Evolutionary conservation across 495 filamentous ascomycete species (phyloP).

Genomic region (Penicillium paxilli): DNA sequence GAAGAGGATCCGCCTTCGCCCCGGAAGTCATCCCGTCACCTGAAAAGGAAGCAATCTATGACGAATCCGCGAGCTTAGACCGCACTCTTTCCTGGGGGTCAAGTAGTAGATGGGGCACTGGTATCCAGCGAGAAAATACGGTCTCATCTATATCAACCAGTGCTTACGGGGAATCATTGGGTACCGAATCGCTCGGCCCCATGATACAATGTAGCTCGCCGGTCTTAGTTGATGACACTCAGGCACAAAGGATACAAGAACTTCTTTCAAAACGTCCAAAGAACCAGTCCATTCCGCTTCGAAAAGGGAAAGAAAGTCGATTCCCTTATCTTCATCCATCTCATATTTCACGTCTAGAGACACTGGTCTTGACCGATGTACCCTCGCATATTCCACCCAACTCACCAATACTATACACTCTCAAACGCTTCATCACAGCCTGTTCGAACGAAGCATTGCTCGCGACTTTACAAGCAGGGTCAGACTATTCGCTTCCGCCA

Average conservation of each 20-base stretch:
- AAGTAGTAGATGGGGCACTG: background rate
- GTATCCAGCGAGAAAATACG: background rate
- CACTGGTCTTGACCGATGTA: constrained; percentile 59
- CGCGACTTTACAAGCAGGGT: constrained; percentile 52
- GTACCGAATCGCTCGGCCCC: constrained; percentile 2
- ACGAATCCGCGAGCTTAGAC: constrained; percentile 4
- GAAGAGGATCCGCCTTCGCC: constrained; percentile 46
- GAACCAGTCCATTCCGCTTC: constrained; percentile 27
- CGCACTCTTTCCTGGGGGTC: constrained; percentile 11
- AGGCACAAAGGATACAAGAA: constrained; percentile 31
- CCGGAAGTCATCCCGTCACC: constrained; percentile 37
- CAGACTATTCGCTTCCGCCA: constrained; percentile 51
- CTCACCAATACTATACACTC: constrained; percentile 44
- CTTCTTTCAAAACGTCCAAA: constrained; percentile 38
- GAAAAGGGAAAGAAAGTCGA: constrained; percentile 28
- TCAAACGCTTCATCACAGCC: constrained; percentile 58
- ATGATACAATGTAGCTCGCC: constrained; percentile 26
- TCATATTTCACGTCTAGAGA: constrained; percentile 56
- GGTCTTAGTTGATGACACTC: constrained; percentile 24
- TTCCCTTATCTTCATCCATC: constrained; percentile 55
- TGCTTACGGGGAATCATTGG: constrained; percentile 1
- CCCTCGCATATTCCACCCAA: constrained; percentile 49
- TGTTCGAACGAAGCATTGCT: constrained; percentile 60
- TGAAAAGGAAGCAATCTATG: background rate
- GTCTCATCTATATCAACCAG: constrained; percentile 13